Conservation (phyloP, 140 eudicot species). For the Anethum foeniculum region DNA sequence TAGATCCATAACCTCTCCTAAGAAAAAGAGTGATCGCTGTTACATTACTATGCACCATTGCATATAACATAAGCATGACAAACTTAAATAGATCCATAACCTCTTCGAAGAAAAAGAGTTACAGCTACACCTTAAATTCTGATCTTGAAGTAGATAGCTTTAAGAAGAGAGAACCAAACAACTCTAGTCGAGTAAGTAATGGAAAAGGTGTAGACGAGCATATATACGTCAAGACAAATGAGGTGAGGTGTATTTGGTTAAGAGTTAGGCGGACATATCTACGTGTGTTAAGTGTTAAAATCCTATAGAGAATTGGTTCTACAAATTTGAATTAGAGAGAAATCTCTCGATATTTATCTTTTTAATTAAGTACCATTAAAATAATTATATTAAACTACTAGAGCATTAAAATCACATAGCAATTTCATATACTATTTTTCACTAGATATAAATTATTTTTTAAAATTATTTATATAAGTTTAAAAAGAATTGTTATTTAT, state of each 20-base stretch:
- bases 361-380: no score
- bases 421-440: no score
- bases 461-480: no score
- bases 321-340: background rate
- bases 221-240: background rate
- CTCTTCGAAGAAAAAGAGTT: background rate
- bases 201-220: background rate
- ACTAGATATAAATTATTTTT: no score
- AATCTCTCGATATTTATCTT: background rate
- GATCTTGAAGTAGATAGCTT: background rate
- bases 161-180: background rate
- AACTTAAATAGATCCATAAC: background rate
- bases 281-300: background rate
- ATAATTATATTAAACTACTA: no score
- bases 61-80: background rate
- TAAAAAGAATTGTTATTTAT: no score
- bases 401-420: no score
- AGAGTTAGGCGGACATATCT: background rate
- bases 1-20: background rate
- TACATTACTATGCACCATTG: background rate
- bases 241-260: background rate
- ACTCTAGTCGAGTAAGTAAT: background rate
- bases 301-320: background rate
- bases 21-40: no score
- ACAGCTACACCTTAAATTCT: background rate